These are phyloP conservation scores for Fusarium chlamydosporum DNA, from an alignment of 2,329 filamentous ascomycete species.

Conservation along the genomic window DNA sequence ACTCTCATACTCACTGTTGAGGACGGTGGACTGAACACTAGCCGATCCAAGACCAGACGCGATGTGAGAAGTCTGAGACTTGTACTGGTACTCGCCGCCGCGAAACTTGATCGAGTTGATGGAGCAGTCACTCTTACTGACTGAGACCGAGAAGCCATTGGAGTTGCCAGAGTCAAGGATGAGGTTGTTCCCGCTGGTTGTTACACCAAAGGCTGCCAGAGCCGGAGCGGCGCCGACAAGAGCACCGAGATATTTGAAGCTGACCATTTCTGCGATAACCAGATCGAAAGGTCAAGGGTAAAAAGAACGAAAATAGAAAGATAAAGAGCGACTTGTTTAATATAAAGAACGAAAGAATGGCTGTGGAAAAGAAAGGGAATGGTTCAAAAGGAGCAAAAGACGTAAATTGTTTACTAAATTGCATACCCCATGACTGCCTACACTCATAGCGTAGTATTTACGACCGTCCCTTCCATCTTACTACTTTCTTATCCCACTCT, in stretches of 20 bases:
- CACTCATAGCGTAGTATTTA: background rate
- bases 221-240: constrained; percentile 51
- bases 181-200: constrained; percentile 59
- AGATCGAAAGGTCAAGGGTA: constrained; percentile 25
- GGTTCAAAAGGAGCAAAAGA: constrained; percentile 6
- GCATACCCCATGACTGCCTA: background rate
- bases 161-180: constrained; percentile 64
- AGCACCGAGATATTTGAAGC: constrained; percentile 47
- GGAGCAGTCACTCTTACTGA: constrained; percentile 70
- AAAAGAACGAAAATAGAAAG: background rate
- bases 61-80: constrained; percentile 56
- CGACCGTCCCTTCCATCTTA: background rate
- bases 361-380: background rate
- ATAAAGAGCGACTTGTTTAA: background rate
- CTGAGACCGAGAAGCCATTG: constrained; percentile 65
- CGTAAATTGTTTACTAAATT: background rate
- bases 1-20: constrained; percentile 46
- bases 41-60: constrained; percentile 63
- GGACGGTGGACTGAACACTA: constrained; percentile 65
- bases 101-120: constrained; percentile 74
- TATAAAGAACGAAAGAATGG: constrained; percentile 11
- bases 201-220: constrained; percentile 61
- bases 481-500: no score
- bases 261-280: constrained; percentile 45
- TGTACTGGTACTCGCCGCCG: constrained; percentile 71